Base-by-base conservation (phyloP, 23 red algal species). In the Gracilaria gracilis region DNA sequence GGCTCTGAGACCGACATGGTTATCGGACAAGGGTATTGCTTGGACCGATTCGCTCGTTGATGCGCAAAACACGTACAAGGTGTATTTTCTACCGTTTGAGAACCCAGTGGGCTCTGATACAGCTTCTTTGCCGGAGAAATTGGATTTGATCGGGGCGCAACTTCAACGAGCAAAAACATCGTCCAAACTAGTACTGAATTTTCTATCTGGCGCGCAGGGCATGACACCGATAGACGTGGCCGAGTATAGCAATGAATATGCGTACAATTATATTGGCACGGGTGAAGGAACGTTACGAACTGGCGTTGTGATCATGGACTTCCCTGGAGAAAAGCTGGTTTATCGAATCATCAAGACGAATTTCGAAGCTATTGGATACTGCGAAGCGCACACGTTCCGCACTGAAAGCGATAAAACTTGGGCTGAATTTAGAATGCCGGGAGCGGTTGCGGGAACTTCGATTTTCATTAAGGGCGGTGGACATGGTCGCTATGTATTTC, bases 301-400 rank as follows among this genome's bases (percentile, higher is more conserved):
- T 4, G 84, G 84, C 15, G 84, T 87, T 16, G 54, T 87, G 7
- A 75, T 76, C 44, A 87, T 87, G 84, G 84, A 87, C 46, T 87
- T 75, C 27, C 66, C 84, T 8, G 84, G 84, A 36, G 84, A 87
- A 35, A 76, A 77, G 67, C 67, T 87, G 9, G 64, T 73, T 47
- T 87, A 87, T 40, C 84, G 84, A 42, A 46, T 87, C 36, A 75
- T 87, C 27, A 87, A 87, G 67, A 74, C 66, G 9, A 87, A 87
- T 23, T 87, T 57, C 44, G 84, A 53, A 42, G 15, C 67, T 37
- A 61, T 2, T 1, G 67, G 44, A 1, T 75, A 77, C 20, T 87
- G 84, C 25, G 39, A 36, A 0, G 8, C 66, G 27, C n/a, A 49
- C 29, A 87, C 25, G 34, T 87, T 38, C 38, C 35, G 84, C 7